These are phyloP conservation scores for Hippophae rhamnoides DNA, from an alignment of 306 rosid genomes.

Conservation along the genomic window DNA sequence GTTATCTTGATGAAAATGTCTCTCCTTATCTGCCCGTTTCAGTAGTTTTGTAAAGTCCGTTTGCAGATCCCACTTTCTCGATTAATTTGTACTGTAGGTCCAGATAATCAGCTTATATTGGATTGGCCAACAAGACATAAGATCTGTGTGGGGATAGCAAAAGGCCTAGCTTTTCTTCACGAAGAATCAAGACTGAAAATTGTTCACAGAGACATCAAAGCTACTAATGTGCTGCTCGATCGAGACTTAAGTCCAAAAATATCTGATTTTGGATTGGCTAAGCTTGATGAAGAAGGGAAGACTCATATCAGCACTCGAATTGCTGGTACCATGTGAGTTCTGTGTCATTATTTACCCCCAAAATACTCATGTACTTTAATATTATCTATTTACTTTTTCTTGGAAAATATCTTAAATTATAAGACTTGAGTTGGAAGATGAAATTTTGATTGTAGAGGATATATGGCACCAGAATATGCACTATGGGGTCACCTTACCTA, in stretches of 20 bases:
- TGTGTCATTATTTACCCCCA: background rate
- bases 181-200: slow-evolving; percentile 63
- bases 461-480: slow-evolving; percentile 79
- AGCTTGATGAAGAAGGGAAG: slow-evolving; percentile 57
- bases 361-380: background rate
- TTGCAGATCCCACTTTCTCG: background rate
- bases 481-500: slow-evolving; percentile 55
- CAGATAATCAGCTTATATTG: slow-evolving; percentile 21
- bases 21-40: background rate
- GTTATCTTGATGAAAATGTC: background rate
- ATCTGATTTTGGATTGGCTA: slow-evolving; percentile 76
- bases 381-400: background rate
- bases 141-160: slow-evolving; percentile 71
- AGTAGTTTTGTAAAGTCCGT: background rate
- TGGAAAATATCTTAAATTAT: background rate
- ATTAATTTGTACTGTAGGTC: slow-evolving; percentile 23
- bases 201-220: slow-evolving; percentile 73
- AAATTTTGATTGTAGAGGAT: slow-evolving; percentile 38
- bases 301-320: slow-evolving; percentile 61
- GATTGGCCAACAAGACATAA: slow-evolving; percentile 54
- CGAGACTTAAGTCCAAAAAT: slow-evolving; percentile 56
- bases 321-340: slow-evolving; percentile 75
- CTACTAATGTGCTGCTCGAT: slow-evolving; percentile 68
- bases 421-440: background rate
- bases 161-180: slow-evolving; percentile 66